These are phyloP conservation scores for Fusarium siculi DNA, from an alignment of 2,329 filamentous ascomycete genomes.

Conservation along the genomic window DNA sequence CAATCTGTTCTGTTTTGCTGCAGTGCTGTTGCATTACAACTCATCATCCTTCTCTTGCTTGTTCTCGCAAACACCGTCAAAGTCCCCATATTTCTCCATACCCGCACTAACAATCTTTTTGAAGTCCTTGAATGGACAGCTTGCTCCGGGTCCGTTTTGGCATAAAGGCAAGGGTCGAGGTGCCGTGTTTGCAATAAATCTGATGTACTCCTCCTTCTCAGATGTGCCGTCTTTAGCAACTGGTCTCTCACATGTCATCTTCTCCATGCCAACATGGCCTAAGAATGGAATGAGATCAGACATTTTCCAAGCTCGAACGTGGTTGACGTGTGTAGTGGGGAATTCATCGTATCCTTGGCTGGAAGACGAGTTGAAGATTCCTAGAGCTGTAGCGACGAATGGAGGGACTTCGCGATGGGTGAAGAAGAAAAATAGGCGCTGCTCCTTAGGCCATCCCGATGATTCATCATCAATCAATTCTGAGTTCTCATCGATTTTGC, in stretches of 20 bases:
- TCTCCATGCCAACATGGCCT: conserved; percentile 41
- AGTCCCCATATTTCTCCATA: conserved; percentile 36
- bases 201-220: conserved; percentile 32
- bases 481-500: conserved; percentile 2
- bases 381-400: conserved; percentile 37
- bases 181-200: conserved; percentile 40
- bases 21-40: conserved; percentile 1
- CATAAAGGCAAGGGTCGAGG: conserved; percentile 36
- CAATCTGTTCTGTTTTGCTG: neutral
- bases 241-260: conserved; percentile 33
- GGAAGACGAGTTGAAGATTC: conserved; percentile 39
- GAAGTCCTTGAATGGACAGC: conserved; percentile 35
- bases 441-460: conserved; percentile 30
- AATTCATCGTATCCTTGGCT: conserved; percentile 35
- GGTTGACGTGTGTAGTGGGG: conserved; percentile 37
- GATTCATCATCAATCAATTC: neutral
- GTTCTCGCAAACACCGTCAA: conserved; percentile 37
- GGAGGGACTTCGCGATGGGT: conserved; percentile 40
- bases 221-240: neutral
- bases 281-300: conserved; percentile 39
- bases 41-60: conserved; percentile 21
- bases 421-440: conserved; percentile 39
- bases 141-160: conserved; percentile 35
- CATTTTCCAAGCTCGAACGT: conserved; percentile 41
- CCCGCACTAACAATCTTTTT: conserved; percentile 33